Conservation (phyloP, 257 asterid species). For the Fraxinus quadrangulata region DNA sequence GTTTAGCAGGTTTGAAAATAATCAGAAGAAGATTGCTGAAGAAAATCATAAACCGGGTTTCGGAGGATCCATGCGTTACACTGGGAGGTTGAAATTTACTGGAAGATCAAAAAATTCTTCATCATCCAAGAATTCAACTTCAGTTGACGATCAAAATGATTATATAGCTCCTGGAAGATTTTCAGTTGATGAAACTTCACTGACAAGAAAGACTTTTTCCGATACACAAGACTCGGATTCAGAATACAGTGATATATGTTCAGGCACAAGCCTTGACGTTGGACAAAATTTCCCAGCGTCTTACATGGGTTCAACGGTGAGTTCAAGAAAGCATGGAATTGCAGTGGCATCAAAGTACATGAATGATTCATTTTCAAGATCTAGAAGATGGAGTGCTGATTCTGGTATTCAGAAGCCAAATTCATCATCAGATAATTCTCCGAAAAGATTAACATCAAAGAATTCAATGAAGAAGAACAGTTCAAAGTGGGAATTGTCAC, state of each 20-base stretch:
- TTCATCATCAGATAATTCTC: conserved; percentile 27
- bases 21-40: conserved; percentile 28
- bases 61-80: conserved; percentile 61
- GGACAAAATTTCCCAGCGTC: conserved; percentile 43
- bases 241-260: conserved; percentile 47
- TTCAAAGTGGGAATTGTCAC: conserved; percentile 38
- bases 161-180: conserved; percentile 49
- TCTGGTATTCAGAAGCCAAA: conserved; percentile 31
- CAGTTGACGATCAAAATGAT: conserved; percentile 26
- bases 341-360: conserved; percentile 58
- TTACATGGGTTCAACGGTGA: conserved; percentile 81
- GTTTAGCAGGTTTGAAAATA: conserved; percentile 42
- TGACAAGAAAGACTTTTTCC: conserved; percentile 37
- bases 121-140: conserved; percentile 30
- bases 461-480: conserved; percentile 37
- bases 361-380: conserved; percentile 44
- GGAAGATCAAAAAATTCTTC: conserved; percentile 32
- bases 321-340: conserved; percentile 65
- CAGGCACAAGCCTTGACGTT: conserved; percentile 45
- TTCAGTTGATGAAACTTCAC: conserved; percentile 58
- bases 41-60: conserved; percentile 54
- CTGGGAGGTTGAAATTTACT: conserved; percentile 54
- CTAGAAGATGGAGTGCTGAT: conserved; percentile 62
- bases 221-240: conserved; percentile 51
- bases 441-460: conserved; percentile 30